phyloP scores from a whole-genome alignment of 1,284 basidiomycete species.

The Leccinum pachyderme region DNA sequence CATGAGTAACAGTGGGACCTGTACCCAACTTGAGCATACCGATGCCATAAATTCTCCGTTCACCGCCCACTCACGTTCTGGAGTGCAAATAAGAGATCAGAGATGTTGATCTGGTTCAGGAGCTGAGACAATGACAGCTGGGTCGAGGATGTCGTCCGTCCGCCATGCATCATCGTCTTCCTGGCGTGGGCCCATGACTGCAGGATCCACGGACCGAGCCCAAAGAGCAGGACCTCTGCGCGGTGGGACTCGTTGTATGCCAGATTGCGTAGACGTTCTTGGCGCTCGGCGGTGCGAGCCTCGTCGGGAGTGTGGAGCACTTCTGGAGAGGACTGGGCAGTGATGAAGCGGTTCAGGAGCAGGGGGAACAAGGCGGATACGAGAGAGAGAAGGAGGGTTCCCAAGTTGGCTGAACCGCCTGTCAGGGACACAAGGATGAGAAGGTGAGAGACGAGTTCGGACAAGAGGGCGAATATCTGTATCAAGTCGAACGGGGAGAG shows the following conservation, averaged over 20 bases:
- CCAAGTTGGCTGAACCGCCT: conserved; percentile 51
- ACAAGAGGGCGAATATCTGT: conserved; percentile 65
- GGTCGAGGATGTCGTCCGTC: conserved; percentile 41
- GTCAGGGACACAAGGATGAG: conserved; percentile 68
- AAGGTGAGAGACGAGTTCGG: conserved; percentile 68
- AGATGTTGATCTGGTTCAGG: conserved; percentile 56
- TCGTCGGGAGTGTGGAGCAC: conserved; percentile 49
- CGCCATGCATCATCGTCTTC: conserved; percentile 55
- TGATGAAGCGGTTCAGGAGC: conserved; percentile 47
- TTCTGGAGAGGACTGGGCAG: conserved; percentile 42
- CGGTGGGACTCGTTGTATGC: conserved; percentile 68
- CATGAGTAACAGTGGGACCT: conserved; percentile 72
- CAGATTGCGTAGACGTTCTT: conserved; percentile 69
- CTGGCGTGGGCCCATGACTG: conserved; percentile 67
- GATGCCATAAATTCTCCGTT: not conserved
- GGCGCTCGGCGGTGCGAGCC: conserved; percentile 59
- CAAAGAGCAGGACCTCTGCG: conserved; percentile 77
- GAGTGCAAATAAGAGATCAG: conserved; percentile 59
- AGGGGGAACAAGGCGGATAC: conserved; percentile 55
- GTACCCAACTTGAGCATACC: not conserved
- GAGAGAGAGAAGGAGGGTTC: conserved; percentile 59
- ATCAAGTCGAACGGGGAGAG: conserved; percentile 76
- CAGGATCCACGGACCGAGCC: conserved; percentile 78
- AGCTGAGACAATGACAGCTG: conserved; percentile 41
- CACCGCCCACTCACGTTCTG: conserved; percentile 56